Base-by-base conservation (phyloP, 768 basidiomycete species). In the Bullera alba region DNA sequence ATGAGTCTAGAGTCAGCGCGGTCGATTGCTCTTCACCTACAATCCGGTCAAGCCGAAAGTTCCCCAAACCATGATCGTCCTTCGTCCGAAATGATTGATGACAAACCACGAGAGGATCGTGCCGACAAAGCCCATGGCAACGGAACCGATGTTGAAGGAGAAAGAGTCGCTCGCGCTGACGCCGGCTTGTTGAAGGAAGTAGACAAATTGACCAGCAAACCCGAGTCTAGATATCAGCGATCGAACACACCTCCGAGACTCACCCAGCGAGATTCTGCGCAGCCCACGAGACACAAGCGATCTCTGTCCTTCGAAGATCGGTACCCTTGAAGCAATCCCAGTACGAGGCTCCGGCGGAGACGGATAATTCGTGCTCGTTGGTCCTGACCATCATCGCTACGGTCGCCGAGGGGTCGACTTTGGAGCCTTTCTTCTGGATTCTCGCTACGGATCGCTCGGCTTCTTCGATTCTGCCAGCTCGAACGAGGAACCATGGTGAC, bases 381-480 rank as follows among this genome's bases (percentile, higher is more conserved):
- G 72, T 69, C 47, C 68, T 63, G 17, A 60, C 43, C 62, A 69
- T 67, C 62, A 71, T 62, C 14, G 65, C 65, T 4, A 70, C 61
- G 5, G 48, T 54, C 38, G 61, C 56, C 34, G 60, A 53, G 22
- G 50, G 44, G 37, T 50, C 45, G 5, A 27, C 8, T 21, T 12
- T 30, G 1, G 10, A 39, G 8, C 23, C 14, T 3, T 23, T 25
- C 15, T 8, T n/a, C 3, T 19, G 7, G 5, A 56, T 54, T 7
- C 49, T 38, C 8, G 8, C 19, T 23, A 62, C 51, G 30, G 36
- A 19, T 0, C 25, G 28, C 41, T 62, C 54, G 15, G 60, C 48
- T 25, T 61, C 49, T 23, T 53, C 46, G 19, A 46, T 42, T 44
- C 45, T 21, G 27, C 57, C 57, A 14, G 49, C 29, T 44, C 60